Conservation (phyloP, 1,284 basidiomycete genomes). For the Psilocybe mexicana region DNA sequence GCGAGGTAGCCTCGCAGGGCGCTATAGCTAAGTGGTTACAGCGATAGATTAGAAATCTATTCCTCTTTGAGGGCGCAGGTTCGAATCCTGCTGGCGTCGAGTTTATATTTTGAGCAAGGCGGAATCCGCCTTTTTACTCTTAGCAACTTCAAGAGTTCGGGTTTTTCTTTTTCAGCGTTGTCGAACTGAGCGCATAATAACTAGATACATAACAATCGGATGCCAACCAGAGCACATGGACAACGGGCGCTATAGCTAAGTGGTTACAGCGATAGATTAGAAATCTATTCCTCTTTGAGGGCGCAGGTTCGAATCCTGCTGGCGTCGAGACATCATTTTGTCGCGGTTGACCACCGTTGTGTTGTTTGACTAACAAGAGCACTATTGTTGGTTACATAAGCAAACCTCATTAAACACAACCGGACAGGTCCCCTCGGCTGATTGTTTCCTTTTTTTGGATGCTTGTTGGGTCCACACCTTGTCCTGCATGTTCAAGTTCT, state of each 20-base stretch:
- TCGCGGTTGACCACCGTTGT: background rate
- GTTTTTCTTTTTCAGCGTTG: too few relatives aligned
- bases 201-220: too few relatives aligned
- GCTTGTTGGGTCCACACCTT: background rate
- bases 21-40: constrained; percentile 30
- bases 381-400: background rate
- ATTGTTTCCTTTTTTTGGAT: constrained; percentile 1
- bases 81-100: constrained; percentile 73
- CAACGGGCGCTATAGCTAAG: constrained; percentile 27
- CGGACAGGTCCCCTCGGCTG: constrained; percentile 2
- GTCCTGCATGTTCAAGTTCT: constrained; percentile 18
- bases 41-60: constrained; percentile 46
- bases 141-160: too few relatives aligned
- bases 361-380: too few relatives aligned
- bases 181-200: too few relatives aligned
- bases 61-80: constrained; percentile 72
- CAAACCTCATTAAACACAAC: background rate
- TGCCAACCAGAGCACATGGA: too few relatives aligned
- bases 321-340: constrained; percentile 45
- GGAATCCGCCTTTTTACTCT: too few relatives aligned
- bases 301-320: constrained; percentile 75
- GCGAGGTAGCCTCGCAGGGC: constrained; percentile 5
- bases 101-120: background rate
- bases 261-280: constrained; percentile 39
- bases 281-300: constrained; percentile 62